A percentile compares a stretch with the other conserved stretches of the same genome.
phyloP scores from a whole-genome alignment of 345 rosid genomes.

The Iberis pinnata region DNA sequence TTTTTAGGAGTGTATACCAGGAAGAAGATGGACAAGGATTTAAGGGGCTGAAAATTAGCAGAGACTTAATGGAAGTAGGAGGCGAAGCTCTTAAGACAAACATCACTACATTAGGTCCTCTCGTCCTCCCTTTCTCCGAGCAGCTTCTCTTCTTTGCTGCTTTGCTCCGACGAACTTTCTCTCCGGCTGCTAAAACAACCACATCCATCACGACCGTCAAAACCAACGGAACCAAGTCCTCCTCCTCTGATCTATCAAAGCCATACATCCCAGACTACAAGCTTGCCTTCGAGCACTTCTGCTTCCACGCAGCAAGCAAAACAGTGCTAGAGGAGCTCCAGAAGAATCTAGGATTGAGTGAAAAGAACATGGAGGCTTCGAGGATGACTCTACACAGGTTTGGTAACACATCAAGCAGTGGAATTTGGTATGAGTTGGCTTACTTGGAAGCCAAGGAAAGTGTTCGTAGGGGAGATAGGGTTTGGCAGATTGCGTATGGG shows the following conservation, averaged over 20 bases:
- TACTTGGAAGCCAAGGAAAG: conserved; percentile 84
- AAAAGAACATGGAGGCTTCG: conserved; percentile 70
- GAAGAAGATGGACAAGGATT: conserved; percentile 77
- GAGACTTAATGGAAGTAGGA: conserved; percentile 75
- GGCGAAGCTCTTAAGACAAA: conserved; percentile 90
- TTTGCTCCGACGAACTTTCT: conserved; percentile 40
- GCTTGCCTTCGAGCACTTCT: conserved; percentile 91
- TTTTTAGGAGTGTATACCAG: conserved; percentile 63
- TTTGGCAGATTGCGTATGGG: conserved; percentile 87
- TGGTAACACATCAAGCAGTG: conserved; percentile 90
- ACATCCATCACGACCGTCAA: background rate
- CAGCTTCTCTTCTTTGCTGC: conserved; percentile 77
- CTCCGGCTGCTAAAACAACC: conserved; percentile 18
- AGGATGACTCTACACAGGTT: conserved; percentile 82
- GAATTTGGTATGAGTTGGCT: conserved; percentile 86
- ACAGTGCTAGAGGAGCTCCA: conserved; percentile 74
- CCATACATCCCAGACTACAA: conserved; percentile 95
- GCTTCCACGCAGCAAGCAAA: conserved; percentile 84
- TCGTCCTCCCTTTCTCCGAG: conserved; percentile 89
- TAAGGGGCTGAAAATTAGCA: conserved; percentile 74
- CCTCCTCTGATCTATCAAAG: conserved; percentile 33
- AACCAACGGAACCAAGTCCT: conserved; percentile 16
- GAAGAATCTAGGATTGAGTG: conserved; percentile 74
- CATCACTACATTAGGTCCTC: conserved; percentile 92
- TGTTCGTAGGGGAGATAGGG: conserved; percentile 64